These are phyloP conservation scores for Xerocomellus chrysenteron DNA, from an alignment of 768 basidiomycete species.

Conservation along the genomic window DNA sequence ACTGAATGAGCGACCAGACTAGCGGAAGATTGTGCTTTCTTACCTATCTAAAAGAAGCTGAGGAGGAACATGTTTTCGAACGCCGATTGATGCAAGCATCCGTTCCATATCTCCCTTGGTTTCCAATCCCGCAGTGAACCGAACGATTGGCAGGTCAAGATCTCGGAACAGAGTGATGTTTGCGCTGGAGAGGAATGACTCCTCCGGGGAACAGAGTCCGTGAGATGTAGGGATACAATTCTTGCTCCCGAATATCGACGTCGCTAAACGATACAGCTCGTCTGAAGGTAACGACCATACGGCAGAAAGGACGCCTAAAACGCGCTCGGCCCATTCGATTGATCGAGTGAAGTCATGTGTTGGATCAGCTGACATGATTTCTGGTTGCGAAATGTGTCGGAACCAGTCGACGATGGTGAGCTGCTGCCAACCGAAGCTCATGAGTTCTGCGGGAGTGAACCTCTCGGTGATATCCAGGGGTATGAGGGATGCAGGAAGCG, in stretches of 20 bases:
- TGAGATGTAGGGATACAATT: background rate
- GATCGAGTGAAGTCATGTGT: slow-evolving; percentile 64
- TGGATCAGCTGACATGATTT: slow-evolving; percentile 37
- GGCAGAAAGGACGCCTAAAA: slow-evolving; percentile 58
- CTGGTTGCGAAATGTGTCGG: slow-evolving; percentile 52
- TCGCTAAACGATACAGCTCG: slow-evolving; percentile 6
- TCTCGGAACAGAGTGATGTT: slow-evolving; percentile 32
- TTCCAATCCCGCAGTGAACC: background rate
- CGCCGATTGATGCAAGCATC: background rate
- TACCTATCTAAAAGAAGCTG: background rate
- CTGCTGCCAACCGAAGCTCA: slow-evolving; percentile 76
- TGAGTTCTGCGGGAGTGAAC: slow-evolving; percentile 50
- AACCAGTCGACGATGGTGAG: slow-evolving; percentile 73
- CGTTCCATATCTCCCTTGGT: background rate
- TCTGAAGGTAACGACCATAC: slow-evolving; percentile 63
- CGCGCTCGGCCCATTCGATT: slow-evolving; percentile 73
- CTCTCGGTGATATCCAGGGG: slow-evolving; percentile 63
- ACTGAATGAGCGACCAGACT: background rate
- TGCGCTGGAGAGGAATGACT: slow-evolving; percentile 73
- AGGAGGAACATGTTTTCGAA: background rate
- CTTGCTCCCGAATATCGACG: background rate
- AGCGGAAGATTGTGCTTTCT: background rate
- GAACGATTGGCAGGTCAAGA: background rate
- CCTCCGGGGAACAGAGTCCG: background rate
- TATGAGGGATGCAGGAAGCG: slow-evolving; percentile 64